Conservation (phyloP, 169 alveolate species). For the Plasmodium falciparum region DNA sequence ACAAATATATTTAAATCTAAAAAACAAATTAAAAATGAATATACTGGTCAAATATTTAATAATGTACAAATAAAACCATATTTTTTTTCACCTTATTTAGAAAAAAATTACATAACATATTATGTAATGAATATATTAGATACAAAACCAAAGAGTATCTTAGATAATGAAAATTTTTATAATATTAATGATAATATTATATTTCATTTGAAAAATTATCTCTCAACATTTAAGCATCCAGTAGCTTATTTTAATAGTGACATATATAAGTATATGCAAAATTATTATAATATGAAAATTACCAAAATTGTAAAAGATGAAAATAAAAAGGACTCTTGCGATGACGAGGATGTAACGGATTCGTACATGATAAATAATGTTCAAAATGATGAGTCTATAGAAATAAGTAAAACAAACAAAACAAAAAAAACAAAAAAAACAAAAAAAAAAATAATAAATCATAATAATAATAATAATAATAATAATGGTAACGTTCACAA, state of each 20-base stretch:
- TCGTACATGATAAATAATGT: background rate
- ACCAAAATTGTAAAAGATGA: background rate
- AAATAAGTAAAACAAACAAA: background rate
- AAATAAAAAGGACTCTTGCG: background rate
- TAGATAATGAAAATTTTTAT: slow-evolving; percentile 20
- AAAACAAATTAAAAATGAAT: background rate
- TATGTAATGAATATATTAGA: slow-evolving; percentile 32
- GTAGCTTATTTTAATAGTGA: slow-evolving; percentile 20
- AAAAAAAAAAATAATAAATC: background rate
- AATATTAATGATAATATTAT: slow-evolving; percentile 27
- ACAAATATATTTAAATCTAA: slow-evolving; percentile 47
- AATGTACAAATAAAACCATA: slow-evolving; percentile 33
- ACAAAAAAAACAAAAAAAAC: background rate
- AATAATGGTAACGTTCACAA: background rate
- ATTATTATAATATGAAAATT: slow-evolving; percentile 16
- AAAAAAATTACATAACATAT: slow-evolving; percentile 42
- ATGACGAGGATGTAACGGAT: background rate
- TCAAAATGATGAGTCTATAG: background rate
- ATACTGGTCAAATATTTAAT: background rate
- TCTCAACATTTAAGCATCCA: slow-evolving; percentile 43
- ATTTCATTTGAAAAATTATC: slow-evolving; percentile 16
- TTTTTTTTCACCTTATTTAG: slow-evolving; percentile 45
- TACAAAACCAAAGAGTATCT: slow-evolving; percentile 31
- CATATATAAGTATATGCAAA: slow-evolving; percentile 19
- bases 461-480: background rate